Evolutionary conservation across 495 filamentous ascomycete genomes (phyloP), one percentile per base, ranked within the genome.

Genomic region (Hyaloscypha hepaticicola): DNA sequence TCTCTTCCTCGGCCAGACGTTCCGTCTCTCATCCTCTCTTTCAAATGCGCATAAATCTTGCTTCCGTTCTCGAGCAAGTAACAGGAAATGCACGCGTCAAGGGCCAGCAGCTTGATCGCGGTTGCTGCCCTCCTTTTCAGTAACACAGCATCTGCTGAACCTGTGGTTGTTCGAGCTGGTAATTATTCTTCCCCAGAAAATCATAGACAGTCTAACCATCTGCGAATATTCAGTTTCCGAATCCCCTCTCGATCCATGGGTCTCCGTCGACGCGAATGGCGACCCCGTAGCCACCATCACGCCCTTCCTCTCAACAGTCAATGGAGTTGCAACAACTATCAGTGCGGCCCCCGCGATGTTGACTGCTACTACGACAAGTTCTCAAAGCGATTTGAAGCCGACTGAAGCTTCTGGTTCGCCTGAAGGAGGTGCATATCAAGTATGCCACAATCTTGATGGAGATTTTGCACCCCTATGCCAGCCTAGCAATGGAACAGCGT

Each of bases 391-490:
- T 60, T 25, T 61, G 5, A 55, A 51, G 51, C 66, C 66, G 11
- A 58, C 55, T 6, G 38, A 55, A n/a, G 59, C 62, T n/a, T 52
- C 55, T 7, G 45, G 41, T 11, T 26, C 61, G 28, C 60, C 66
- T 9, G 66, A 58, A 38, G 67, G 67, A 16, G 67, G 62, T 5
- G 27, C 67, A 48, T 66, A 57, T 29, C 51, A 57, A 55, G 53
- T 63, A 14, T 69, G 67, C 48, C 52, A 65, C 26, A 69, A 69
- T 28, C 50, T 33, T 2, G 67, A 66, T 41, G 55, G 53, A 25
- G 41, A 58, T 25, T 66, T 61, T 57, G 63, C 67, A n/a, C 67
- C 67, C 1, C 58, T 69, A 33, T 65, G 67, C 55, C 58, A 66
- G 53, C 62, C 63, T 0, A 53, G 63, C 26, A 69, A 68, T 61